Base-by-base conservation (phyloP, 1,284 basidiomycete genomes). In the Amylostereum chailletii region DNA sequence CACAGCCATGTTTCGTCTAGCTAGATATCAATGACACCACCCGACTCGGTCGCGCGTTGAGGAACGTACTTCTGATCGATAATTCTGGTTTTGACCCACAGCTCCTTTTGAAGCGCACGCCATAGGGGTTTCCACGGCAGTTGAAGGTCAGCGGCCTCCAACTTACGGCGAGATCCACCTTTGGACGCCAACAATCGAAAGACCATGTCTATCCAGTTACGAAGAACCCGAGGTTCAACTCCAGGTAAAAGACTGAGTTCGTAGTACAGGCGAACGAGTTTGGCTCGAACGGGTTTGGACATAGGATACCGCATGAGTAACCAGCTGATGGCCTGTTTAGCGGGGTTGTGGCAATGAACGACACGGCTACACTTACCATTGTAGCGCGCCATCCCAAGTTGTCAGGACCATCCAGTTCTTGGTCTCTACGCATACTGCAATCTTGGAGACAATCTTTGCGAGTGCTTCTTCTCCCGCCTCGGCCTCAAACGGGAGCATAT, bases 231-330 rank as follows among this genome's bases (percentile, higher is more conserved):
- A 3, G 81, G 75, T 52, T 90, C 87, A 50, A 91, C 70, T 29
- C 87, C 87, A 7, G 89, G 88, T 2, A 88, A 64, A 31, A 90
- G 64, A 55, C 78, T 78, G 5, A 91, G 67, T 61, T 92, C 85
- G 60, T 90, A 94, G 69, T 91, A 94, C 40, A 94, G 70, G 27
- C 75, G 74, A 11, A 85, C 86, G 42, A 95, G 78, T 59, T 82
- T 81, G n/a, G 85, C 84, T 19, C 92, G 83, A 31, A 80, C 81
- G 38, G 78, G 59, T 49, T 80, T 88, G 43, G 76, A 66, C 62
- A 93, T 79, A 2, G 90, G 90, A 64, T 92, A 93, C 48, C 82
- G 82, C 76, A 91, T 79, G 53, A 84, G 71, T 45, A 91, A 65
- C 90, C 90, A 93, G 64, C 88, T 92, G 54, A 39, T 50, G 46